Evolutionary conservation across 768 basidiomycete species (phyloP).

Genomic region (Nidularia sp.): DNA sequence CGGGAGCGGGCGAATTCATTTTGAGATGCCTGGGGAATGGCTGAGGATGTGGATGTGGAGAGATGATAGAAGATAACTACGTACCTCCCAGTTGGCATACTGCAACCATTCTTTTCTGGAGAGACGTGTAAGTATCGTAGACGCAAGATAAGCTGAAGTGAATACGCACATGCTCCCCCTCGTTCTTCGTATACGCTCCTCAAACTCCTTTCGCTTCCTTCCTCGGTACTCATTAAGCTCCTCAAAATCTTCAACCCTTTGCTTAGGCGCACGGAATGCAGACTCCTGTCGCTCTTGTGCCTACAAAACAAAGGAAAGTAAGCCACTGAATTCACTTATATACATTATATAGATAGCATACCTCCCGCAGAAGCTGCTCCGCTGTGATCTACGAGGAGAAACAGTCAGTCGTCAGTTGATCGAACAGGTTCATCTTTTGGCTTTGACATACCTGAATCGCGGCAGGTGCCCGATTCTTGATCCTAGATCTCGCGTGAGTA

Average conservation of each 20-base stretch:
- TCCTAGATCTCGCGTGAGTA: constrained; percentile 35
- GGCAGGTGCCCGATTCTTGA: constrained; percentile 95
- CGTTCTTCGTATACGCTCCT: constrained; percentile 80
- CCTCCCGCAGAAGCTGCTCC: constrained; percentile 95
- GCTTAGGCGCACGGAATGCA: constrained; percentile 86
- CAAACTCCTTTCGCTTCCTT: constrained; percentile 89
- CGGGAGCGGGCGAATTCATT: constrained; percentile 94
- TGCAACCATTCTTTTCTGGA: constrained; percentile 82
- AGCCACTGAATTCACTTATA: background rate
- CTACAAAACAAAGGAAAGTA: constrained; percentile 27
- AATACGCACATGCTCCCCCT: constrained; percentile 70
- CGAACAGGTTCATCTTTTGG: background rate
- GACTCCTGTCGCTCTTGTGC: constrained; percentile 98
- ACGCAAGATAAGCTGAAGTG: background rate
- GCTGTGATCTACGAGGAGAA: constrained; percentile 76
- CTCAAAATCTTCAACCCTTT: constrained; percentile 96
- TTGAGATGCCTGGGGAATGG: constrained; percentile 69
- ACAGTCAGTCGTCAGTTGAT: background rate
- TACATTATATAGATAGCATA: constrained; percentile 18
- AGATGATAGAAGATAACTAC: constrained; percentile 10
- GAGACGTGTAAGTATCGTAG: constrained; percentile 1
- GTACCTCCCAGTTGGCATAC: constrained; percentile 83
- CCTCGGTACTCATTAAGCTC: constrained; percentile 86
- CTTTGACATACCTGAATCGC: constrained; percentile 70
- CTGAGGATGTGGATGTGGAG: background rate